A percentile compares a stretch with the other conserved stretches of the same genome.
Evolutionary conservation across 495 filamentous ascomycete genomes (phyloP).

Genomic region (Penicillium steckii): DNA sequence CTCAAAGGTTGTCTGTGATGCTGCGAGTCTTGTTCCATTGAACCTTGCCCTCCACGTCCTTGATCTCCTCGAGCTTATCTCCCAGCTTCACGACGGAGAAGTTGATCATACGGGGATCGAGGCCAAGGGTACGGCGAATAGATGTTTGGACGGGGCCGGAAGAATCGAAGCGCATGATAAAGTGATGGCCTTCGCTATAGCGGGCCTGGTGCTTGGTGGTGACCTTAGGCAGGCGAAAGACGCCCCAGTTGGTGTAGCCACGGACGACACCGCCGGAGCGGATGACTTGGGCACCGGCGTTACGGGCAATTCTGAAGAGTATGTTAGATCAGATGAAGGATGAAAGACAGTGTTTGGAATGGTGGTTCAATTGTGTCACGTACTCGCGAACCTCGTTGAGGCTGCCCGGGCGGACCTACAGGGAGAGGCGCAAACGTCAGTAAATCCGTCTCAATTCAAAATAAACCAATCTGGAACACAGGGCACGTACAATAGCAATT

Average conservation of each 20-base stretch:
- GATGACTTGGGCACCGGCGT: constrained; percentile 81
- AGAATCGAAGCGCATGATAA: constrained; percentile 93
- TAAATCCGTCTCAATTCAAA: background rate
- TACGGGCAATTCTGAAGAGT: constrained; percentile 69
- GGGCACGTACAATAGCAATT: constrained; percentile 79
- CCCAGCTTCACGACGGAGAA: constrained; percentile 86
- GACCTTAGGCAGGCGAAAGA: constrained; percentile 75
- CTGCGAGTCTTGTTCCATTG: constrained; percentile 51
- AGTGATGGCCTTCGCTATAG: constrained; percentile 87
- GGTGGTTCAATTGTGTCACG: constrained; percentile 24
- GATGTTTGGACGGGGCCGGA: constrained; percentile 66
- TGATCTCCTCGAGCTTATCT: constrained; percentile 67
- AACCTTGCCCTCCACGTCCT: constrained; percentile 58
- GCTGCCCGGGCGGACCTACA: constrained; percentile 83
- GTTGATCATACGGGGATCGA: constrained; percentile 89
- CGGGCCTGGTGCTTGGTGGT: constrained; percentile 73
- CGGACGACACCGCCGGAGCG: constrained; percentile 85
- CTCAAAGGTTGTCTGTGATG: constrained; percentile 31
- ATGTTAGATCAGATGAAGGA: constrained; percentile 13
- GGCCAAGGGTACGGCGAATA: constrained; percentile 69
- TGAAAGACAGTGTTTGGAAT: background rate
- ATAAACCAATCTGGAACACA: background rate
- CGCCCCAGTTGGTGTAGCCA: constrained; percentile 91
- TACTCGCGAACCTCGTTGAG: constrained; percentile 94
- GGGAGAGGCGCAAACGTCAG: constrained; percentile 9